These are phyloP conservation scores for Claviceps sp. DNA, from an alignment of 2,329 filamentous ascomycete genomes.

Conservation along the genomic window DNA sequence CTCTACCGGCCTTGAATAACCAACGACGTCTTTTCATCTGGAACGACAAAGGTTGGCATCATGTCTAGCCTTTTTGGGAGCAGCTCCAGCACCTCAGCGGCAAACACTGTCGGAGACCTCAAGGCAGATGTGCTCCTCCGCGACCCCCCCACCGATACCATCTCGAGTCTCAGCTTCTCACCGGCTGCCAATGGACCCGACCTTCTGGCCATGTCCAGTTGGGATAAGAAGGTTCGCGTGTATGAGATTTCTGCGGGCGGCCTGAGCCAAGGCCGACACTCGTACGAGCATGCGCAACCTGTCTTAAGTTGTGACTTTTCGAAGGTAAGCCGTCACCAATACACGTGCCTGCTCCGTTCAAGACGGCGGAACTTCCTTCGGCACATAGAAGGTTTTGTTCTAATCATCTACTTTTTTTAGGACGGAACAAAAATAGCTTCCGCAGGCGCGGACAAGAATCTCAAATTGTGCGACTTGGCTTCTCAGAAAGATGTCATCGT, in stretches of 20 bases:
- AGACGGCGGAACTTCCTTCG: not conserved
- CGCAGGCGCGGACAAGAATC: slow-evolving; percentile 79
- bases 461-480: slow-evolving; percentile 74
- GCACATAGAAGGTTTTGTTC: not conserved
- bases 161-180: slow-evolving; percentile 78
- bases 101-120: slow-evolving; percentile 77
- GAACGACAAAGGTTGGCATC: slow-evolving; percentile 8
- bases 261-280: slow-evolving; percentile 69
- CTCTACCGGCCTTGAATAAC: not conserved
- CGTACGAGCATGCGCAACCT: slow-evolving; percentile 75
- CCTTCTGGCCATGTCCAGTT: slow-evolving; percentile 79
- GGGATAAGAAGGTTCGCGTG: slow-evolving; percentile 96
- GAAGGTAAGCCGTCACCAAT: slow-evolving; percentile 45
- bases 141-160: slow-evolving; percentile 73
- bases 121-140: slow-evolving; percentile 73
- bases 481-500: slow-evolving; percentile 57
- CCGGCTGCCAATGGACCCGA: slow-evolving; percentile 45
- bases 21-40: not conserved
- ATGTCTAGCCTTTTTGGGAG: slow-evolving; percentile 55
- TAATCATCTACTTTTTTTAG: slow-evolving; percentile 29
- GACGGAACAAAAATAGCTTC: slow-evolving; percentile 84
- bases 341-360: not conserved
- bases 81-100: slow-evolving; percentile 36
- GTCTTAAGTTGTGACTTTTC: slow-evolving; percentile 81
- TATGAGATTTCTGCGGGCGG: slow-evolving; percentile 77